These are phyloP conservation scores for Entophlyctis luteolus DNA, from an alignment of 192 early-diverging fungal species.

Conservation along the genomic window DNA sequence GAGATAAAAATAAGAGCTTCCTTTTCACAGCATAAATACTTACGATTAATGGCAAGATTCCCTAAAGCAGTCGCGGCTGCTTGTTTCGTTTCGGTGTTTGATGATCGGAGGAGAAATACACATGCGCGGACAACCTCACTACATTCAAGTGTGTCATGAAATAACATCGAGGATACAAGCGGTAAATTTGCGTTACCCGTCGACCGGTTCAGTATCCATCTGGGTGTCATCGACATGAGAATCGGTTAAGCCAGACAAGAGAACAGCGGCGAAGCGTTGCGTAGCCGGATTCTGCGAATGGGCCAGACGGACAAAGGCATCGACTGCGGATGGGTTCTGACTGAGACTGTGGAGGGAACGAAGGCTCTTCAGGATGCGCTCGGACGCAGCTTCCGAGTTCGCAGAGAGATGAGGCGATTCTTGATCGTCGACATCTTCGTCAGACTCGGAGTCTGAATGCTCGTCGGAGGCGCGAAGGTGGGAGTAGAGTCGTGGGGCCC, in stretches of 20 bases:
- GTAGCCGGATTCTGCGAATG: too few species aligned
- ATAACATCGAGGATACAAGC: background rate
- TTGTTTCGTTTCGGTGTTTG: conserved; percentile 80
- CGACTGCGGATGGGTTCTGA: too few species aligned
- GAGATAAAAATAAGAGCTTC: background rate
- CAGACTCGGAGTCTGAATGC: too few species aligned
- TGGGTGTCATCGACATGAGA: background rate
- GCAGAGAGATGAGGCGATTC: too few species aligned
- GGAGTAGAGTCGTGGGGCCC: too few species aligned
- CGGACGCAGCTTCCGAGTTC: too few species aligned
- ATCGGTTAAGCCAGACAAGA: background rate
- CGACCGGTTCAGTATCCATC: background rate
- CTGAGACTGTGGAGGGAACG: too few species aligned
- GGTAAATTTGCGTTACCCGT: too few species aligned
- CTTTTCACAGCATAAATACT: conserved; percentile 39
- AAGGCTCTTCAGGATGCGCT: too few species aligned
- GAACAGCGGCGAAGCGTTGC: background rate
- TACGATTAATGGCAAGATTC: conserved; percentile 71
- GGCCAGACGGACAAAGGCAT: too few species aligned
- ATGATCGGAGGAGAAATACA: conserved; percentile 70
- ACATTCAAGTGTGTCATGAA: background rate
- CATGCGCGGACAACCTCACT: background rate
- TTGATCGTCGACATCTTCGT: too few species aligned
- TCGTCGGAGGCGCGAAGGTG: too few species aligned
- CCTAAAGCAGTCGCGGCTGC: conserved; percentile 82